These are phyloP conservation scores for Aureobasidium sp. DNA, from an alignment of 2,329 filamentous ascomycete genomes.

Conservation along the genomic window DNA sequence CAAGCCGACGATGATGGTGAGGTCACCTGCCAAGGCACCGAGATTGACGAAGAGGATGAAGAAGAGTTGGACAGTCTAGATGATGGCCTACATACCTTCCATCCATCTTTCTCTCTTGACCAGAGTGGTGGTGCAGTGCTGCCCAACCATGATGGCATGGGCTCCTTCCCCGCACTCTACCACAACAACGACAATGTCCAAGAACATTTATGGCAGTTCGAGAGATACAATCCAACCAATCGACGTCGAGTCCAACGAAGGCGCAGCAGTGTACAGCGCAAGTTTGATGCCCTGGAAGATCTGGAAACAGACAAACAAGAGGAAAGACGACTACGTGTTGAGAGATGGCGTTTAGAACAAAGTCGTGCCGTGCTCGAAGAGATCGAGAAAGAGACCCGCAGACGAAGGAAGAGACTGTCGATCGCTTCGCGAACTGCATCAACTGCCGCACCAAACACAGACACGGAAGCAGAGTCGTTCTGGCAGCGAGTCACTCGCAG, in stretches of 20 bases:
- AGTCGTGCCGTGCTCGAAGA: conserved; percentile 78
- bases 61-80: conserved; percentile 87
- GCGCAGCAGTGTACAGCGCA: conserved; percentile 51
- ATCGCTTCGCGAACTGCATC: conserved; percentile 31
- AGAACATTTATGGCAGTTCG: conserved; percentile 83
- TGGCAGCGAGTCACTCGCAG: conserved; percentile 76
- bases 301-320: conserved; percentile 54
- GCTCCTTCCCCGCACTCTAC: conserved; percentile 57
- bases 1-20: conserved; percentile 40
- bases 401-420: conserved; percentile 55
- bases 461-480: conserved; percentile 56
- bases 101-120: conserved; percentile 48
- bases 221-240: conserved; percentile 66
- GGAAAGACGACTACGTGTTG: conserved; percentile 76
- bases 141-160: conserved; percentile 87
- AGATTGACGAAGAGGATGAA: conserved; percentile 54
- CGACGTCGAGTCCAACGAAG: conserved; percentile 50
- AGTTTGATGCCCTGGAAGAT: conserved; percentile 46
- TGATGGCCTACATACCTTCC: conserved; percentile 82
- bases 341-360: conserved; percentile 87
- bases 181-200: conserved; percentile 57
- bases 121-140: conserved; percentile 62
- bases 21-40: conserved; percentile 36
- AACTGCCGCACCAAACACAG: conserved; percentile 27
- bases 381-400: conserved; percentile 74